Evolutionary conservation across 305 asterid genomes (phyloP).

Genomic region (Lippia alba): DNA sequence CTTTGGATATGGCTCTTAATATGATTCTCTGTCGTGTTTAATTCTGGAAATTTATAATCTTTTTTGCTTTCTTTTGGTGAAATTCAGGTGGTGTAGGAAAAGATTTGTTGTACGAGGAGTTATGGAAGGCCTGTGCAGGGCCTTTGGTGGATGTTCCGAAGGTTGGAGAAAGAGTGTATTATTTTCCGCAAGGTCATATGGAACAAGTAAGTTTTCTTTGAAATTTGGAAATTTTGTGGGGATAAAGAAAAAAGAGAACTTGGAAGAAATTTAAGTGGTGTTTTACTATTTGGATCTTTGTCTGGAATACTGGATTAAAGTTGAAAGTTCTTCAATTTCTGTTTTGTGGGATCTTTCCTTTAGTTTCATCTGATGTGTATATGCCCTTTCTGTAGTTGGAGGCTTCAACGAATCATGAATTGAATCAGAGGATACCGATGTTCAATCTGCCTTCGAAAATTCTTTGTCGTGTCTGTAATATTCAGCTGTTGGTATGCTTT

Average conservation of each 20-base stretch:
- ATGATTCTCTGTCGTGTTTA: not conserved
- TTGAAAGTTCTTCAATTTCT: conserved; percentile 9
- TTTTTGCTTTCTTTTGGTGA: not conserved
- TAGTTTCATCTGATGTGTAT: conserved; percentile 22
- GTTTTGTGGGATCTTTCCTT: conserved; percentile 23
- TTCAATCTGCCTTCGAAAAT: conserved; percentile 72
- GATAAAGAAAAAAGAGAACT: not conserved
- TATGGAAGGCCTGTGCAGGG: conserved; percentile 84
- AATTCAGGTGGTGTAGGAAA: conserved; percentile 44
- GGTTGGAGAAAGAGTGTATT: conserved; percentile 58
- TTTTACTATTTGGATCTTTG: conserved; percentile 30
- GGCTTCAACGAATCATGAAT: conserved; percentile 73
- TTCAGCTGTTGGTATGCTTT: conserved; percentile 57
- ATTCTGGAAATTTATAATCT: not conserved
- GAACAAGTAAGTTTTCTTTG: conserved; percentile 58
- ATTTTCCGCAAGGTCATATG: conserved; percentile 87
- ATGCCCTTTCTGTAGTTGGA: conserved; percentile 55
- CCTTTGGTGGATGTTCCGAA: conserved; percentile 75
- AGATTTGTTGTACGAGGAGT: conserved; percentile 57
- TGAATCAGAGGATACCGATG: conserved; percentile 64
- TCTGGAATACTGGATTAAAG: conserved; percentile 25
- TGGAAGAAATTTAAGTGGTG: not conserved
- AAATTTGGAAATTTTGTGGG: not conserved
- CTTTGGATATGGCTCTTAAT: conserved; percentile 1
- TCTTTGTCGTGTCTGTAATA: conserved; percentile 58